Conservation (phyloP, 352 stramenopile species). For the Phytophthora brassicae region DNA sequence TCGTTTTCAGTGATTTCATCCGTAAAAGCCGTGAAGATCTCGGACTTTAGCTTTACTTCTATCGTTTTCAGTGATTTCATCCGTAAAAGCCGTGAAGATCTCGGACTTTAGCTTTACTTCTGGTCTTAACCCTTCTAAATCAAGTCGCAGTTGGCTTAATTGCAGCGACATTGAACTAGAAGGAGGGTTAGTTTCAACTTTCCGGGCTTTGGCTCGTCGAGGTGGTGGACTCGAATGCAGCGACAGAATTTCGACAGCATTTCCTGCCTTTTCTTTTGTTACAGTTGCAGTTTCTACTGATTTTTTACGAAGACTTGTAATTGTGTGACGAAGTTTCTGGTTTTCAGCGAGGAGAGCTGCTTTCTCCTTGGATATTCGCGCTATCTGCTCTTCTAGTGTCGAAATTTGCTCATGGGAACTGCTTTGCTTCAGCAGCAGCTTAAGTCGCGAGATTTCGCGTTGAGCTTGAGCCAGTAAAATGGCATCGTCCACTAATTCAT, state of each 20-base stretch:
- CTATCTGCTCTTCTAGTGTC: constrained; percentile 48
- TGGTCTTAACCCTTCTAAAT: constrained; percentile 18
- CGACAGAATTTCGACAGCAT: neutral
- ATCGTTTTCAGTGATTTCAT: constrained; percentile 20
- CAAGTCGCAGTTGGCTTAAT: constrained; percentile 39
- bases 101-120: constrained; percentile 6
- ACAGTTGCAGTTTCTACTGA: neutral
- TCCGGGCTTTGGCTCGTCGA: neutral
- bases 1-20: constrained; percentile 19
- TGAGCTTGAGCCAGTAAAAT: constrained; percentile 73
- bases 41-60: constrained; percentile 5
- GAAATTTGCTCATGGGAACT: constrained; percentile 33
- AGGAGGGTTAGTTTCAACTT: constrained; percentile 3
- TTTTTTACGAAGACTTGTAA: constrained; percentile 25
- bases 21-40: constrained; percentile 22
- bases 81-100: constrained; percentile 22
- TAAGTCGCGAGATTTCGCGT: constrained; percentile 67
- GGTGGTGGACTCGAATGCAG: neutral
- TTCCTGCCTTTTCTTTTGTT: constrained; percentile 5
- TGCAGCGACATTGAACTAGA: constrained; percentile 20
- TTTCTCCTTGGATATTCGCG: constrained; percentile 46
- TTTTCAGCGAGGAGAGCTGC: constrained; percentile 47
- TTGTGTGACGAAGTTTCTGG: constrained; percentile 42
- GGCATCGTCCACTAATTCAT: constrained; percentile 83
- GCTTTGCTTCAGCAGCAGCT: constrained; percentile 58